These are phyloP conservation scores for Pyrrhoderma noxium DNA, from an alignment of 1,284 basidiomycete genomes.

Conservation along the genomic window DNA sequence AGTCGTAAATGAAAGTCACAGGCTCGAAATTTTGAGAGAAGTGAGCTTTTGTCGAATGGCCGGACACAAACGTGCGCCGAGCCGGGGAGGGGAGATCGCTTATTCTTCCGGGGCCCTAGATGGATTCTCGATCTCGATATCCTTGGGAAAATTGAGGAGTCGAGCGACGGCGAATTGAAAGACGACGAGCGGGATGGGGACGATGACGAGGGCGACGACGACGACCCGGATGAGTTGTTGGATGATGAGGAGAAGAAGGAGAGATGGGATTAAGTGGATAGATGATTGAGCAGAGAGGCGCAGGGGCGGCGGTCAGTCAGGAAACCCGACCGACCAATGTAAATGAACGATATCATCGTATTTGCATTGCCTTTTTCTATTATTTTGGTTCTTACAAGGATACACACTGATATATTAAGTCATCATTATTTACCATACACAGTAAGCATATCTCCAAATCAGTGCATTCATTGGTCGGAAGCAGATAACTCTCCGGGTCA, in stretches of 20 bases:
- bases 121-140: too few relatives aligned
- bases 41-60: too few relatives aligned
- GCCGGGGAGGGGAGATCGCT: too few relatives aligned
- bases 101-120: too few relatives aligned
- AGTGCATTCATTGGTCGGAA: too few relatives aligned
- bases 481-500: too few relatives aligned
- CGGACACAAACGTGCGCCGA: too few relatives aligned
- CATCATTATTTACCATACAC: too few relatives aligned
- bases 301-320: neutral
- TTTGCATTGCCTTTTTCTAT: neutral
- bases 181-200: neutral
- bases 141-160: neutral
- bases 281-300: constrained; percentile 1
- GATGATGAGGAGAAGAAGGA: neutral
- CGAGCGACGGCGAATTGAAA: neutral
- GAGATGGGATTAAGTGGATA: neutral
- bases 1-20: too few relatives aligned
- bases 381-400: neutral
- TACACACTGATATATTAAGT: neutral
- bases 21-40: too few relatives aligned
- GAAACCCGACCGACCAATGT: neutral
- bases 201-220: neutral
- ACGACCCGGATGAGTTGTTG: neutral
- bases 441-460: too few relatives aligned
- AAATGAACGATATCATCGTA: neutral